Conservation (phyloP, 805 yeast genomes). For the Barnettozyma wickerhamii region DNA sequence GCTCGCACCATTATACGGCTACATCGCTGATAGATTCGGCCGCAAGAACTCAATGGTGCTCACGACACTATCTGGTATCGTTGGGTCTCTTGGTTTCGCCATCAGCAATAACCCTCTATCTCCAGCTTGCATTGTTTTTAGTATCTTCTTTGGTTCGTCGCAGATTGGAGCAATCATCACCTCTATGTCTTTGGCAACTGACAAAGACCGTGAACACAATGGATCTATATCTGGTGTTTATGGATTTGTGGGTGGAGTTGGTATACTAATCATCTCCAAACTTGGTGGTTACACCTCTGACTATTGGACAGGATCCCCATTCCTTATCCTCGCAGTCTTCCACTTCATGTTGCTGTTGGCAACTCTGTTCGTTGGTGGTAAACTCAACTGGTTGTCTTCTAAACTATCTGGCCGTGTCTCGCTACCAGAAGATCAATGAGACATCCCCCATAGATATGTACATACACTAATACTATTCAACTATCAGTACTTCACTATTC, state of each 20-base stretch:
- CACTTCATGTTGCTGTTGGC: slow-evolving; percentile 25
- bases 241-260: slow-evolving; percentile 64
- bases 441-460: not conserved
- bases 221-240: slow-evolving; percentile 71
- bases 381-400: slow-evolving; percentile 13
- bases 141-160: slow-evolving; percentile 50
- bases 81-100: slow-evolving; percentile 38
- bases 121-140: slow-evolving; percentile 31
- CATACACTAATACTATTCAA: slow-evolving; percentile 2
- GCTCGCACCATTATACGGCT: slow-evolving; percentile 62
- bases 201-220: slow-evolving; percentile 38
- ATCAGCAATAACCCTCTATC: slow-evolving; percentile 32
- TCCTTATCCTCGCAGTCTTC: slow-evolving; percentile 45
- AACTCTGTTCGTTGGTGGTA: slow-evolving; percentile 19
- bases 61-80: slow-evolving; percentile 39
- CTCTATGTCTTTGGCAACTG: slow-evolving; percentile 58
- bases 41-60: slow-evolving; percentile 33
- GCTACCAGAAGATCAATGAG: slow-evolving; percentile 10
- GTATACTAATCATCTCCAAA: slow-evolving; percentile 55
- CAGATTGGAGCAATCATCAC: slow-evolving; percentile 60
- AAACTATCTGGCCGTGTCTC: slow-evolving; percentile 8
- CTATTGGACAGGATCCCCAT: slow-evolving; percentile 53
- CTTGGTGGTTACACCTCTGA: slow-evolving; percentile 62
- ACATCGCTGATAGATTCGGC: slow-evolving; percentile 44
- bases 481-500: too few species aligned